A percentile compares a stretch with the other conserved stretches of the same genome.
These are phyloP conservation scores for Cystobasidium pallidum DNA, from an alignment of 1,284 basidiomycete genomes.

Conservation along the genomic window DNA sequence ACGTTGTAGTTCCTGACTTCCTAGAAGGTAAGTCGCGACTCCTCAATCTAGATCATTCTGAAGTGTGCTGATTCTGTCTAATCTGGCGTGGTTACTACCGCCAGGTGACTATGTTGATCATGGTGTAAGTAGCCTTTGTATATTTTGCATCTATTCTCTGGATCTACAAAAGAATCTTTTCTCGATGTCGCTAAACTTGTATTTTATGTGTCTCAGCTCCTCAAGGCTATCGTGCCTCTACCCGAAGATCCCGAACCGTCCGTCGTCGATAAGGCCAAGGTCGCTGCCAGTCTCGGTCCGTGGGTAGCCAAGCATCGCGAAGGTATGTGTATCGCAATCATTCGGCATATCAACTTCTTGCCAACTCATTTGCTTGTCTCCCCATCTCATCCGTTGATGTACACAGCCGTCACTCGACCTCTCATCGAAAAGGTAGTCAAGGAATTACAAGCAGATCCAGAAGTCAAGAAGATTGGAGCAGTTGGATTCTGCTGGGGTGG, in stretches of 20 bases:
- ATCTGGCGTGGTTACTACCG: background rate
- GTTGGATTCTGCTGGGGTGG: constrained; percentile 53
- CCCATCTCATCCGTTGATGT: background rate
- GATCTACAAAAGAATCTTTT: background rate
- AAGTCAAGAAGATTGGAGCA: constrained; percentile 53
- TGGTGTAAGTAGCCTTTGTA: constrained; percentile 3
- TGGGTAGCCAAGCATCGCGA: constrained; percentile 55
- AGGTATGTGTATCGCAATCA: constrained; percentile 29
- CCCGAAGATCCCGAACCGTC: constrained; percentile 38
- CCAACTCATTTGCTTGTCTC: no score
- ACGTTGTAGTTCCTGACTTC: constrained; percentile 47
- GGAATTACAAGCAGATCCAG: constrained; percentile 53
- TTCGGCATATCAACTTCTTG: no score
- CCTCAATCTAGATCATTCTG: no score
- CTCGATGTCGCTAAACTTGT: no score
- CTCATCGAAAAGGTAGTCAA: constrained; percentile 55
- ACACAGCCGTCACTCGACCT: constrained; percentile 52
- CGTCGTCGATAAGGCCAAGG: constrained; percentile 40
- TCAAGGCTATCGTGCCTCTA: constrained; percentile 39
- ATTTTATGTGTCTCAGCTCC: constrained; percentile 7
- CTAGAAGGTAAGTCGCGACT: constrained; percentile 43
- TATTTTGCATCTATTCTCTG: background rate
- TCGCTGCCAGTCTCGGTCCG: constrained; percentile 44
- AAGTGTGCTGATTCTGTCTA: background rate
- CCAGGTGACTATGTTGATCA: constrained; percentile 40